Percentiles rank a stretch among this genome's conserved stretches.
Conservation (phyloP, 1,284 basidiomycete species). For the Vanrija sp. region DNA sequence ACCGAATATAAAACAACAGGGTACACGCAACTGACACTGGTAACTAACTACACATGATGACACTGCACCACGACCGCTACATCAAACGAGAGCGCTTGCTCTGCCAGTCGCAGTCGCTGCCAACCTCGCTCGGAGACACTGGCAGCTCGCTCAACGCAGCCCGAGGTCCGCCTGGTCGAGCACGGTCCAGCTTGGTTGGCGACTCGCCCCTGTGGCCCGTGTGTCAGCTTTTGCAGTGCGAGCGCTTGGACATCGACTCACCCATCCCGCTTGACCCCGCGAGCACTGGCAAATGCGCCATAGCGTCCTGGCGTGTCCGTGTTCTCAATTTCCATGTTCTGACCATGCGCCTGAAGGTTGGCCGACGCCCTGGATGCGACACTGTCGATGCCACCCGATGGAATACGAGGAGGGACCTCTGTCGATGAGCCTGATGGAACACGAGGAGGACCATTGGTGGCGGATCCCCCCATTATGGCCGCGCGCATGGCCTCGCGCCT, state of each 20-base stretch:
- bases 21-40: background rate
- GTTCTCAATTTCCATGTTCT: slow-evolving; percentile 11
- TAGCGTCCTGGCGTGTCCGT: slow-evolving; percentile 5
- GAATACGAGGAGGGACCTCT: slow-evolving; percentile 30
- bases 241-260: slow-evolving; percentile 3
- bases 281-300: slow-evolving; percentile 34
- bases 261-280: slow-evolving; percentile 36
- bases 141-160: slow-evolving; percentile 24
- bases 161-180: slow-evolving; percentile 14
- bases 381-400: slow-evolving; percentile 20
- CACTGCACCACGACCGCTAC: background rate
- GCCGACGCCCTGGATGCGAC: slow-evolving; percentile 24
- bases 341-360: slow-evolving; percentile 9
- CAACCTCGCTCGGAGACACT: background rate
- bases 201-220: slow-evolving; percentile 5
- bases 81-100: slow-evolving; percentile 22
- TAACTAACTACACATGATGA: background rate
- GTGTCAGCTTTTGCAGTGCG: background rate
- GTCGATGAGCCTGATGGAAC: slow-evolving; percentile 32
- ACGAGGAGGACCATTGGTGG: slow-evolving; percentile 20
- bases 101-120: slow-evolving; percentile 21
- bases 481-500: slow-evolving; percentile 24
- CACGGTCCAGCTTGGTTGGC: slow-evolving; percentile 10
- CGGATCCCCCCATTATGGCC: slow-evolving; percentile 20
- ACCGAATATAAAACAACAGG: background rate